phyloP scores from a whole-genome alignment of 768 basidiomycete genomes.

The Mycena kentingensis region DNA sequence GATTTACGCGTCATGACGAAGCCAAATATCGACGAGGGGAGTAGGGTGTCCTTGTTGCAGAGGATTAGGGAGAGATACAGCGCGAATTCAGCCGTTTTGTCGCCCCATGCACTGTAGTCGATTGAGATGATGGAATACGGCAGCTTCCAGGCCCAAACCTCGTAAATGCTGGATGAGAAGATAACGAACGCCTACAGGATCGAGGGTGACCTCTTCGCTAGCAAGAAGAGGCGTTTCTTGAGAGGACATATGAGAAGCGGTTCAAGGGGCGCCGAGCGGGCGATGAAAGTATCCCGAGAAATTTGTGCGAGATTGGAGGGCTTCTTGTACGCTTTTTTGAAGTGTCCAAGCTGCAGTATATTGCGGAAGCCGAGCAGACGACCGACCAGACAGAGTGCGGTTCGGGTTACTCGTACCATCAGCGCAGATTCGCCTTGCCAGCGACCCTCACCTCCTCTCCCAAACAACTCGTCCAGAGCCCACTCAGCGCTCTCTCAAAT shows the following conservation, averaged over 20 bases:
- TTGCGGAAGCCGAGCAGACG: too few relatives aligned
- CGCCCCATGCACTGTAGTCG: constrained; percentile 26
- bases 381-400: too few relatives aligned
- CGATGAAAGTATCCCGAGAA: too few relatives aligned
- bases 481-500: constrained; percentile 36
- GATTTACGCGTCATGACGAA: constrained; percentile 41
- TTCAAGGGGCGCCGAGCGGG: too few relatives aligned
- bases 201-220: constrained; percentile 2
- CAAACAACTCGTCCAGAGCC: constrained; percentile 15
- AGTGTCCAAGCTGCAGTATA: too few relatives aligned
- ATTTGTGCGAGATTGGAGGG: too few relatives aligned
- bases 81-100: constrained; percentile 44
- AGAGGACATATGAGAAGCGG: too few relatives aligned
- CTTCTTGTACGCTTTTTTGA: too few relatives aligned
- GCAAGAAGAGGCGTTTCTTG: constrained; percentile 11
- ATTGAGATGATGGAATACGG: not conserved
- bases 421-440: constrained; percentile 10
- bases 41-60: constrained; percentile 43
- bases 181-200: constrained; percentile 6
- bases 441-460: constrained; percentile 2
- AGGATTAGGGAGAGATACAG: constrained; percentile 44
- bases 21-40: constrained; percentile 52
- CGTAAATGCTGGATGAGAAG: constrained; percentile 17
- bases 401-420: too few relatives aligned
- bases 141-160: not conserved